These are phyloP conservation scores for Sextonia rubra DNA, from an alignment of 164 flowering plant genomes.

Conservation along the genomic window DNA sequence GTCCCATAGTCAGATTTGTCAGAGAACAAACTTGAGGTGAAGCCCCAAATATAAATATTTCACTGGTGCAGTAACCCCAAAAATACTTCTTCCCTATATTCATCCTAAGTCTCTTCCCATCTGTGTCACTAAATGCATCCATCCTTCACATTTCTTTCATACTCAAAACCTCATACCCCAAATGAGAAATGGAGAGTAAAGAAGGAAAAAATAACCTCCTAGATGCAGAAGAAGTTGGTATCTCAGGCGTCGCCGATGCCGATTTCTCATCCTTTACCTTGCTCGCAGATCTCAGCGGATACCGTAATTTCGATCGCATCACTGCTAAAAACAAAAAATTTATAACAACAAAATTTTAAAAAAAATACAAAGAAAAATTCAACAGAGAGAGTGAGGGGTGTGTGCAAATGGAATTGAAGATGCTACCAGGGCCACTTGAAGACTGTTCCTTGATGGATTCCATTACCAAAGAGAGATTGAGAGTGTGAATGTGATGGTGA, in stretches of 20 bases:
- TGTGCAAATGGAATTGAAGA: neutral
- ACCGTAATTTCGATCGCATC: constrained; percentile 43
- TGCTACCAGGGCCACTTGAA: constrained; percentile 28
- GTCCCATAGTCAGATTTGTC: no score
- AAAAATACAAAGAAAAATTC: neutral
- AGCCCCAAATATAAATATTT: no score
- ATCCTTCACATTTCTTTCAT: no score
- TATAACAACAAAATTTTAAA: neutral
- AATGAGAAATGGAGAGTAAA: neutral
- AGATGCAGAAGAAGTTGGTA: constrained; percentile 32
- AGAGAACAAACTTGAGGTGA: no score
- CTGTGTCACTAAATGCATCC: neutral
- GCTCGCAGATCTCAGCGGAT: constrained; percentile 60
- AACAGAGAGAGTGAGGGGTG: neutral
- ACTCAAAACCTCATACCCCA: neutral
- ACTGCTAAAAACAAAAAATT: constrained; percentile 16
- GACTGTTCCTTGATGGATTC: constrained; percentile 38
- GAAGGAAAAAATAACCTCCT: constrained; percentile 31
- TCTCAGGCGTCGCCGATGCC: constrained; percentile 16
- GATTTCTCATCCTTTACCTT: constrained; percentile 45
- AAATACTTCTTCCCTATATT: neutral
- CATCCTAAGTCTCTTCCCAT: neutral
- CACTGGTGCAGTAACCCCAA: neutral
- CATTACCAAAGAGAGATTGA: constrained; percentile 14
- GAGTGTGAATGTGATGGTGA: neutral